Conservation (phyloP, 169 alveolate species). For the Cyclospora cayetanensis region DNA sequence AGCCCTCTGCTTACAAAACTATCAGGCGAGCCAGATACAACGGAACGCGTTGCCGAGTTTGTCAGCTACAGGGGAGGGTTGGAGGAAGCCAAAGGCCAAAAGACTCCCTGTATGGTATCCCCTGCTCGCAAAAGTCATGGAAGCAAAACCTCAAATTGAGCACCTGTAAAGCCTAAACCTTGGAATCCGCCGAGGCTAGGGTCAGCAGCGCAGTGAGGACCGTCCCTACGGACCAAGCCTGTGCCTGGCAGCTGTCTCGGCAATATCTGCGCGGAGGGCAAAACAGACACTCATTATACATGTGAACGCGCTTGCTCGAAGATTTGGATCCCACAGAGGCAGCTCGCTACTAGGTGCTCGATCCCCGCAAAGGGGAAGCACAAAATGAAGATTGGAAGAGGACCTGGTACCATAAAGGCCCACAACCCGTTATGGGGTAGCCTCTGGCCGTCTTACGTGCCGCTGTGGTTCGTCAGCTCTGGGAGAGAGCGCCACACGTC, state of each 20-base stretch:
- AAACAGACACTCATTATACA: neutral
- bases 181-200: no score
- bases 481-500: constrained; percentile 92
- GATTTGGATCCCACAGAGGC: neutral
- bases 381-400: neutral
- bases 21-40: no score
- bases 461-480: constrained; percentile 92
- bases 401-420: neutral
- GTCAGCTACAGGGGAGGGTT: no score
- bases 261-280: constrained; percentile 29
- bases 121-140: no score
- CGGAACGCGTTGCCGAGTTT: no score
- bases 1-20: no score
- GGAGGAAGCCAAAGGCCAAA: no score
- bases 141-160: no score
- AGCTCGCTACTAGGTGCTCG: neutral
- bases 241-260: constrained; percentile 59
- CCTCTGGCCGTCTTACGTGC: constrained; percentile 65
- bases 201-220: no score
- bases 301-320: neutral
- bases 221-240: constrained; percentile 65
- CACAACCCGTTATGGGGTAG: neutral
- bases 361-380: neutral
- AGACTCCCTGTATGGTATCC: no score
- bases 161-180: no score